Evolutionary conservation across 345 rosid genomes (phyloP).

Genomic region (Bruguiera sexangula): DNA sequence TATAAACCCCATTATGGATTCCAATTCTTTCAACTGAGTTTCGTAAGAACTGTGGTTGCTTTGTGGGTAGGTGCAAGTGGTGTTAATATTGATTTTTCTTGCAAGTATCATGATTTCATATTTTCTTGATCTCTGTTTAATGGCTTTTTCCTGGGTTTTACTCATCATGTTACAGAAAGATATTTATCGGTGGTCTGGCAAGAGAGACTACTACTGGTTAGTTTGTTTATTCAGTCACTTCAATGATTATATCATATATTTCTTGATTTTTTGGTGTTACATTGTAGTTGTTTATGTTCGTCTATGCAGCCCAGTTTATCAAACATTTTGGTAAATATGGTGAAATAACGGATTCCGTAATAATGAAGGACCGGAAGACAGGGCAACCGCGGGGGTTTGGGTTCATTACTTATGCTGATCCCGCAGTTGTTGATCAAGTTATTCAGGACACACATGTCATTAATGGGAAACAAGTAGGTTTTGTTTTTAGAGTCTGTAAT

Average conservation of each 20-base stretch:
- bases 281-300: neutral
- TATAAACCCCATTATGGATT: too few relatives aligned
- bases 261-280: neutral
- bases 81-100: too few relatives aligned
- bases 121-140: too few relatives aligned
- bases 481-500: neutral
- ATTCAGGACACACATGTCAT: constrained; percentile 68
- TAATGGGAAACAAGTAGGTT: constrained; percentile 78
- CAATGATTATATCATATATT: neutral
- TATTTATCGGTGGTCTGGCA: constrained; percentile 82
- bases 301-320: constrained; percentile 54
- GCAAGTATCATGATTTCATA: too few relatives aligned
- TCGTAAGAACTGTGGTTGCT: too few relatives aligned
- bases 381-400: constrained; percentile 94
- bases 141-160: neutral
- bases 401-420: constrained; percentile 81
- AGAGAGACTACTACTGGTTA: constrained; percentile 66
- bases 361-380: constrained; percentile 81
- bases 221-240: neutral
- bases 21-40: too few relatives aligned
- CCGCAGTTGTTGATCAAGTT: constrained; percentile 82
- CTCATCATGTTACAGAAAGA: constrained; percentile 41
- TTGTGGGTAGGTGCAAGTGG: too few relatives aligned
- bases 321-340: constrained; percentile 82
- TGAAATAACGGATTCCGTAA: constrained; percentile 80